Evolutionary conservation across 192 early-diverging fungal species (phyloP), one percentile per base, ranked within the genome.

Genomic region (Podila minutissima): DNA sequence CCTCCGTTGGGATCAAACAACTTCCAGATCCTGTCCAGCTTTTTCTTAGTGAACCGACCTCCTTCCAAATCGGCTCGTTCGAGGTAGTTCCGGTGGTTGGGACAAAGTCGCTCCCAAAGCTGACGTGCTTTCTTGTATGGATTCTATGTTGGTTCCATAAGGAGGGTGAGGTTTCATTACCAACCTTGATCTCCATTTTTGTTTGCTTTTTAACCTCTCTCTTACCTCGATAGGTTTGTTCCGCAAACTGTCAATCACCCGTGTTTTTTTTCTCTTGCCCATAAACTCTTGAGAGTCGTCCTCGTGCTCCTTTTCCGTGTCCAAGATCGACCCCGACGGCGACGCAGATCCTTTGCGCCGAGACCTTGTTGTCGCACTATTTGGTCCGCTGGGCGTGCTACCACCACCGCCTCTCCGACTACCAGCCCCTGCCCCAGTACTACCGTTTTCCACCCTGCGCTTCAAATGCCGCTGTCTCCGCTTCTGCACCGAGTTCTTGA

Each of bases 151-250:
- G 13, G 13, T 11, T 8, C 0, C 15, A 15, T 20, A 5, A 26
- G 10, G 4, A 4, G 2, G 17, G 20, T 24, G 6, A 20, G 41
- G 1, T 46, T 15, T 17, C 41, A 46, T 15, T 17, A 17, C 3
- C 2, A 46, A 46, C 13, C 15, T 3, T 10, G 15, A 15, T 46
- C 38, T 11, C 41, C 12, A 15, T 12, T 17, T 46, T 46, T 15
- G 41, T 46, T 41, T 41, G 12, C 38, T 41, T 41, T 41, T 12
- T 37, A 0, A 13, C 15, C 41, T 17, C 15, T 46, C 41, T n/a
- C 3, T 31, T 72, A 78, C 75, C 64, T 78, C 75, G 11, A 78
- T 78, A 9, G 75, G 69, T 32, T 78, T 78, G 59, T 78, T 78
- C 8, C 75, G 69, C 15, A 78, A 50, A 26, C 69, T 67, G n/a